Evolutionary conservation across 192 early-diverging fungal species (phyloP).

Genomic region (Gigaspora rosea): DNA sequence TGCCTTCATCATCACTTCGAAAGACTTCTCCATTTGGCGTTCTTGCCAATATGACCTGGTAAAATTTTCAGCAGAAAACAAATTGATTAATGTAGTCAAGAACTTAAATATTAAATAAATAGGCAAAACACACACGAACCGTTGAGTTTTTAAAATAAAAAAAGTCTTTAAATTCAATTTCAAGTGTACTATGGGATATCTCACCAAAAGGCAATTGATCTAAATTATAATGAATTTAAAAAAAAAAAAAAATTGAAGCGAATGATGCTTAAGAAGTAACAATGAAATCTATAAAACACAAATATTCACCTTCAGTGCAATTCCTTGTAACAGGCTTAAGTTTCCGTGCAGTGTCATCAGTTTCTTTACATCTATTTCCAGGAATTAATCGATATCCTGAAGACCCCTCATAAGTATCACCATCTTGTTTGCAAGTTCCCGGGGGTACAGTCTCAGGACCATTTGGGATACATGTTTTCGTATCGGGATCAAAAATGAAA

Average conservation of each 20-base stretch:
- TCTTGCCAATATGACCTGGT: conserved; percentile 55
- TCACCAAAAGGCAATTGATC: too few relatives aligned
- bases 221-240: too few relatives aligned
- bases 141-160: too few relatives aligned
- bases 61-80: too few relatives aligned
- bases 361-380: conserved; percentile 73
- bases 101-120: too few relatives aligned
- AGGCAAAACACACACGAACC: too few relatives aligned
- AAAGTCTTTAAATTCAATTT: too few relatives aligned
- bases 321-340: background rate
- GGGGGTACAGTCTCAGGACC: conserved; percentile 59
- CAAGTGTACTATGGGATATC: too few relatives aligned
- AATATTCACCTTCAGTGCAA: background rate
- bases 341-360: conserved; percentile 61
- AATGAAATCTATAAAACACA: background rate
- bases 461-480: conserved; percentile 45
- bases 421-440: conserved; percentile 61
- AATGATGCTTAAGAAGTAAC: too few relatives aligned
- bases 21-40: conserved; percentile 63
- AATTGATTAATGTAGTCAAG: too few relatives aligned
- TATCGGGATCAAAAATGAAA: too few relatives aligned
- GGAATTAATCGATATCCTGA: conserved; percentile 85
- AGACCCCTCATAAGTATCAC: conserved; percentile 68
- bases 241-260: too few relatives aligned
- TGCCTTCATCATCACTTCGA: conserved; percentile 74